Evolutionary conservation across 495 filamentous ascomycete species (phyloP), one percentile per base, ranked within the genome.

Genomic region (Aspergillus nanangensis): DNA sequence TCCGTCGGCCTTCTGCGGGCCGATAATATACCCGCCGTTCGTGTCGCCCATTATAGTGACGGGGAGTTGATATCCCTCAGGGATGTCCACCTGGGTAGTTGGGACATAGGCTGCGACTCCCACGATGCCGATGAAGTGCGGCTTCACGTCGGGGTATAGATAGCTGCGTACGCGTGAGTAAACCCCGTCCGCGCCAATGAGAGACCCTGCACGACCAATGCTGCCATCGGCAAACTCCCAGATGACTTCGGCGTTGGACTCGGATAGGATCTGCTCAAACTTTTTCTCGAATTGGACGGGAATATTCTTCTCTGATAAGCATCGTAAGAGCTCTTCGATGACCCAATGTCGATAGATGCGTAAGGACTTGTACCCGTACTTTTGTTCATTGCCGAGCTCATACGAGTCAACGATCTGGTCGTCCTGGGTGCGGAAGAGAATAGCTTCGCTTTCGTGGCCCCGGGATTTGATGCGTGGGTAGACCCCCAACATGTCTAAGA

Each of bases 111-210:
- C 60, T 1, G 58, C 60, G 0, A 69, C 55, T 7, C 51, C 67
- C 7, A 67, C 37, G 1, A 45, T 36, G 38, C 61, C 58, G 8
- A 53, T 60, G 45, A 64, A 70, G 1, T 8, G 37, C 8, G 67
- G 58, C 27, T 57, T 47, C 10, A 65, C 36, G 1, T 59, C 51
- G 0, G 65, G 65, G 33, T 63, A 66, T 3, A 68, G 51, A 22
- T 63, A 62, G 21, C 54, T 52, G 14, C 70, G 70, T 9, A 78
- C 69, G 11, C 53, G 55, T 0, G 71, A 74, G 47, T 78, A 71
- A 42, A 77, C 75, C 17, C 76, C 74, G 29, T 79, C 73, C 0
- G 72, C 70, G 2, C 72, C 75, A 18, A 78, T 60, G 8, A 78
- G 52, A 23, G 67, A 61, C 1, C 42, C 35, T 3, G 70, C 67